These are phyloP conservation scores for Rhinocladiella mackenziei DNA, from an alignment of 2,329 filamentous ascomycete genomes.

Conservation along the genomic window DNA sequence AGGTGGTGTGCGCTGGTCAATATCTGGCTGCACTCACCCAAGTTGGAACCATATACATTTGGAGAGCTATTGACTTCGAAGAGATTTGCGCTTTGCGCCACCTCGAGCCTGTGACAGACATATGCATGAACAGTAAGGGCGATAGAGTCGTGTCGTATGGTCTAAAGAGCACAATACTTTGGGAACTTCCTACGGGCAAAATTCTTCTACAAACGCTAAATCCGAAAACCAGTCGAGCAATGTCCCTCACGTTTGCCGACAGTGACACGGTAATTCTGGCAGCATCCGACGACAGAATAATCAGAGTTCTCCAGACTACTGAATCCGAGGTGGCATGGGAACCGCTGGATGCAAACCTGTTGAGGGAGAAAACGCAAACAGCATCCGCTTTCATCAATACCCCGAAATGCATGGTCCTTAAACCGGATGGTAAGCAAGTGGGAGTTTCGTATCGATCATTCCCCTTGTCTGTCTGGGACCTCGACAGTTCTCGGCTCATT, in stretches of 20 bases:
- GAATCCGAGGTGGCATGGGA: constrained; percentile 2
- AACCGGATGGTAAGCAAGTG: constrained; percentile 18
- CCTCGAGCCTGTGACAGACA: constrained; percentile 22
- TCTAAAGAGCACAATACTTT: constrained; percentile 22
- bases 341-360: neutral
- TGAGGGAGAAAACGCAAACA: constrained; percentile 7
- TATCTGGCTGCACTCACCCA: constrained; percentile 30
- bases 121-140: constrained; percentile 17
- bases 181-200: constrained; percentile 21
- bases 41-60: constrained; percentile 27
- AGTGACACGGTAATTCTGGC: constrained; percentile 9
- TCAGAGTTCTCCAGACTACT: constrained; percentile 4
- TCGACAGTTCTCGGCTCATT: constrained; percentile 8
- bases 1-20: constrained; percentile 14
- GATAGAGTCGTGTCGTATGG: constrained; percentile 27
- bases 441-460: constrained; percentile 26
- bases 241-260: constrained; percentile 13
- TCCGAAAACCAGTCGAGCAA: constrained; percentile 12
- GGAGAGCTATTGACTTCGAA: constrained; percentile 28
- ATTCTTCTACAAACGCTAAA: constrained; percentile 15
- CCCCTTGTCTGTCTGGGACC: constrained; percentile 25
- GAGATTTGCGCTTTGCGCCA: constrained; percentile 26
- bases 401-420: constrained; percentile 23
- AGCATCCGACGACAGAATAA: constrained; percentile 6
- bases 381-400: constrained; percentile 10